Evolutionary conservation across 2,329 filamentous ascomycete genomes (phyloP).

Genomic region (Ophiostoma perfectum): DNA sequence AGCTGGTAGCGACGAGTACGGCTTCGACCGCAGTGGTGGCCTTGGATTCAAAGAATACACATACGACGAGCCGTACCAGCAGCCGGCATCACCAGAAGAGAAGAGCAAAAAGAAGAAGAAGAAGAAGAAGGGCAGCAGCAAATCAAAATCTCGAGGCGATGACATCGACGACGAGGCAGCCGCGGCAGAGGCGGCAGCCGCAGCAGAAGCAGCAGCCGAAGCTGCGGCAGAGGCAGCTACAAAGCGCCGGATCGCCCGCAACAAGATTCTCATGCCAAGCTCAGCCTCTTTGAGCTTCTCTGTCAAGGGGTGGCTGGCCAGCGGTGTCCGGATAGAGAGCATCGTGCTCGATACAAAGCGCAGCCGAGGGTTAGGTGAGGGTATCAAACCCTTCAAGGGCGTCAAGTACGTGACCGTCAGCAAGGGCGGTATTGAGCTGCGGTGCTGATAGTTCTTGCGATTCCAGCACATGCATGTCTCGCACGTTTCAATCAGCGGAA

Average conservation of each 20-base stretch:
- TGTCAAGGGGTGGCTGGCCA: constrained; percentile 63
- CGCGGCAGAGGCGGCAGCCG: neutral
- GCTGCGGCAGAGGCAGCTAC: constrained; percentile 30
- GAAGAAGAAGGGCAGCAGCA: constrained; percentile 1
- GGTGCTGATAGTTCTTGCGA: constrained; percentile 41
- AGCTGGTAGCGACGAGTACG: constrained; percentile 26
- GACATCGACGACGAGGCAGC: neutral
- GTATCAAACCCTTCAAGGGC: constrained; percentile 92
- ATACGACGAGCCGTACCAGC: constrained; percentile 52
- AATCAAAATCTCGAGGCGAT: constrained; percentile 4
- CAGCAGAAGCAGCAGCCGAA: constrained; percentile 4
- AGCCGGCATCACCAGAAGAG: constrained; percentile 28
- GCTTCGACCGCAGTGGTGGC: neutral
- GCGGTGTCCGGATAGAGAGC: constrained; percentile 62
- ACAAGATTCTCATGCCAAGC: constrained; percentile 73
- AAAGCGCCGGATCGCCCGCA: constrained; percentile 54
- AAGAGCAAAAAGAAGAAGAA: constrained; percentile 27
- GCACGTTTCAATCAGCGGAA: neutral
- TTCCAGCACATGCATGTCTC: neutral
- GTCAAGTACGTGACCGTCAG: constrained; percentile 90
- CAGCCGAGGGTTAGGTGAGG: constrained; percentile 78
- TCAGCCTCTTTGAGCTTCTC: constrained; percentile 69
- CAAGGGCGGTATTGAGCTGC: constrained; percentile 58
- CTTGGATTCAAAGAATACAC: constrained; percentile 51
- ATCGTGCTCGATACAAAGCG: constrained; percentile 67